Evolutionary conservation across 768 basidiomycete genomes (phyloP).

Genomic region (Fomitopsis serialis): DNA sequence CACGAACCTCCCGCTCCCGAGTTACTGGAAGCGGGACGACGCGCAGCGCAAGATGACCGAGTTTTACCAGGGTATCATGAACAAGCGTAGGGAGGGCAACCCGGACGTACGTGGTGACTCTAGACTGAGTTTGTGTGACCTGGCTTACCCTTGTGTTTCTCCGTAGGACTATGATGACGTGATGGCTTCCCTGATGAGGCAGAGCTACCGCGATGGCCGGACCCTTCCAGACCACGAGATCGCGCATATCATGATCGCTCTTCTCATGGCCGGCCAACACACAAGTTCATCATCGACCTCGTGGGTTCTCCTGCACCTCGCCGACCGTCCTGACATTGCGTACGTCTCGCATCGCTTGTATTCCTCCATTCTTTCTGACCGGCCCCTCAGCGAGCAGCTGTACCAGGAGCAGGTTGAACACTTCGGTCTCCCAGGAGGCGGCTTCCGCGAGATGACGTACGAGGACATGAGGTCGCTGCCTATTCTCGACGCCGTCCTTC

Average conservation of each 20-base stretch:
- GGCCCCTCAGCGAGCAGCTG: slow-evolving; percentile 55
- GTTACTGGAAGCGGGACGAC: slow-evolving; percentile 81
- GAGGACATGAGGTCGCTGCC: slow-evolving; percentile 84
- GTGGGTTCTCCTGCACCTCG: slow-evolving; percentile 88
- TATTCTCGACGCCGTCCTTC: slow-evolving; percentile 82
- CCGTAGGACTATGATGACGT: slow-evolving; percentile 79
- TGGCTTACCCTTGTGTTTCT: slow-evolving; percentile 3
- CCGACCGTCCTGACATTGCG: slow-evolving; percentile 68
- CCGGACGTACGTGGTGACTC: slow-evolving; percentile 30
- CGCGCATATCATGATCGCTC: slow-evolving; percentile 97
- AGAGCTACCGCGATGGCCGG: slow-evolving; percentile 79
- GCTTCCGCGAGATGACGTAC: slow-evolving; percentile 73
- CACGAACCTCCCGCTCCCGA: slow-evolving; percentile 86
- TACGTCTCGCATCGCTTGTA: slow-evolving; percentile 32
- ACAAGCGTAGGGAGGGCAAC: slow-evolving; percentile 55
- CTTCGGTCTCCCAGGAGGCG: slow-evolving; percentile 78
- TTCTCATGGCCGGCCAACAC: slow-evolving; percentile 99
- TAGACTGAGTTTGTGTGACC: background rate
- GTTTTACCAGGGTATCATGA: slow-evolving; percentile 87
- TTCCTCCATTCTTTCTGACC: slow-evolving; percentile 2
- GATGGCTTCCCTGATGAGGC: slow-evolving; percentile 81
- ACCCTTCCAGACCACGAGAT: slow-evolving; percentile 83
- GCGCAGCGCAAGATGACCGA: slow-evolving; percentile 92
- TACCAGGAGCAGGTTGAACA: slow-evolving; percentile 86
- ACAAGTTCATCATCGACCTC: slow-evolving; percentile 90